These are phyloP conservation scores for Malus orientalis DNA, from an alignment of 306 rosid species.

Conservation along the genomic window DNA sequence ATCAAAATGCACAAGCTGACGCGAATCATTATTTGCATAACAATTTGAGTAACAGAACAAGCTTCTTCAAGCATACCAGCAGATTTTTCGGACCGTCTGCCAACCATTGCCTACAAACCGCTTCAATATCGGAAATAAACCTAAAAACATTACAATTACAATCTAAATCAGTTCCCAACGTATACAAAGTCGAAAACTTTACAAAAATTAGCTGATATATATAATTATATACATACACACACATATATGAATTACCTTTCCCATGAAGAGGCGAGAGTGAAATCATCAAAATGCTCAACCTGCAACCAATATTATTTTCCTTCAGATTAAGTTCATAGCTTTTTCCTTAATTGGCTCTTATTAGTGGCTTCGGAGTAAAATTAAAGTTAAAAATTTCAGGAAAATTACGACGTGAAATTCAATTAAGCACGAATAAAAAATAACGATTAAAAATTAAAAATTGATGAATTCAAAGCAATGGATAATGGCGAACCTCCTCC, in stretches of 20 bases:
- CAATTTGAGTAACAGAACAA: not conserved
- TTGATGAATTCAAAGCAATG: not conserved
- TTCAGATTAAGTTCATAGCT: not conserved
- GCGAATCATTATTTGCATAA: not conserved
- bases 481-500: slow-evolving; percentile 34
- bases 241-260: slow-evolving; percentile 47
- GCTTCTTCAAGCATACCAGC: slow-evolving; percentile 42
- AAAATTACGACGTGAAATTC: not conserved
- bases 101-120: slow-evolving; percentile 81
- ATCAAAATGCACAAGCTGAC: not conserved
- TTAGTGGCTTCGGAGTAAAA: not conserved
- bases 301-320: slow-evolving; percentile 17
- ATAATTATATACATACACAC: not conserved
- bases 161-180: not conserved
- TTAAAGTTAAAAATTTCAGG: not conserved
- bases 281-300: slow-evolving; percentile 95
- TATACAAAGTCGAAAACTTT: not conserved
- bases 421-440: not conserved
- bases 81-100: slow-evolving; percentile 77
- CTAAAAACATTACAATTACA: slow-evolving; percentile 23
- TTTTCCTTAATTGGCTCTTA: not conserved
- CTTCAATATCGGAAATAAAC: slow-evolving; percentile 94
- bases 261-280: slow-evolving; percentile 95
- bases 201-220: not conserved
- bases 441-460: not conserved